Conservation (phyloP, 2,329 filamentous ascomycete genomes). For the Alternaria ventricosa region DNA sequence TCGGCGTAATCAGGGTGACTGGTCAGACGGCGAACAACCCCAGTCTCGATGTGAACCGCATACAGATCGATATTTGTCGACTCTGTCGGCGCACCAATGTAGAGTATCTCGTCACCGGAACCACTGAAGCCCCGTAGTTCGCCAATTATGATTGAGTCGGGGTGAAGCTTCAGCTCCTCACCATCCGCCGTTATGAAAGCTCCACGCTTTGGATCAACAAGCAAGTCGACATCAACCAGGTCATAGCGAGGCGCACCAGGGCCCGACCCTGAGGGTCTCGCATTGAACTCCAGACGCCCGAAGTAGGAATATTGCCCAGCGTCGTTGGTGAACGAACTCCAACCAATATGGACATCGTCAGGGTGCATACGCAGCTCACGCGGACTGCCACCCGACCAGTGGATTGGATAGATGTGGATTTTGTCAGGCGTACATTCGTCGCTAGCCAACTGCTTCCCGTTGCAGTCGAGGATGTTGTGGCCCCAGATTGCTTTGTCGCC, state of each 20-base stretch:
- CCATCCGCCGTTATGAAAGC: neutral
- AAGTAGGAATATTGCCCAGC: conserved; percentile 45
- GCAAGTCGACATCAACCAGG: conserved; percentile 34
- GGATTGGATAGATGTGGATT: conserved; percentile 52
- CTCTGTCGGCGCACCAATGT: conserved; percentile 51
- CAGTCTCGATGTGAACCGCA: conserved; percentile 51
- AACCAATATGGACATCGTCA: conserved; percentile 54
- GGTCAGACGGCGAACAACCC: conserved; percentile 52
- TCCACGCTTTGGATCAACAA: neutral
- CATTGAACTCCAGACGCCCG: conserved; percentile 52
- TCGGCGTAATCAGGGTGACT: conserved; percentile 55
- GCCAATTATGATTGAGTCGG: conserved; percentile 46
- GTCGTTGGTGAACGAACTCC: conserved; percentile 45
- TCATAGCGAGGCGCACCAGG: conserved; percentile 45
- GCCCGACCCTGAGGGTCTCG: conserved; percentile 23
- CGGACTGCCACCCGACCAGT: conserved; percentile 47
- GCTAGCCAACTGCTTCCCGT: conserved; percentile 37
- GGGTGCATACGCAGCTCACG: conserved; percentile 57
- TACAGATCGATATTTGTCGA: conserved; percentile 57
- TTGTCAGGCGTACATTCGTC: conserved; percentile 48
- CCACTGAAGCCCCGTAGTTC: conserved; percentile 57
- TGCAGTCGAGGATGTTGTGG: conserved; percentile 48
- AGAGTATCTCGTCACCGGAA: conserved; percentile 51
- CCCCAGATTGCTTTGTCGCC: conserved; percentile 47
- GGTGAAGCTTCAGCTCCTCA: conserved; percentile 42